Conservation (phyloP, 345 rosid genomes). For the Odontarrhena argentea region DNA sequence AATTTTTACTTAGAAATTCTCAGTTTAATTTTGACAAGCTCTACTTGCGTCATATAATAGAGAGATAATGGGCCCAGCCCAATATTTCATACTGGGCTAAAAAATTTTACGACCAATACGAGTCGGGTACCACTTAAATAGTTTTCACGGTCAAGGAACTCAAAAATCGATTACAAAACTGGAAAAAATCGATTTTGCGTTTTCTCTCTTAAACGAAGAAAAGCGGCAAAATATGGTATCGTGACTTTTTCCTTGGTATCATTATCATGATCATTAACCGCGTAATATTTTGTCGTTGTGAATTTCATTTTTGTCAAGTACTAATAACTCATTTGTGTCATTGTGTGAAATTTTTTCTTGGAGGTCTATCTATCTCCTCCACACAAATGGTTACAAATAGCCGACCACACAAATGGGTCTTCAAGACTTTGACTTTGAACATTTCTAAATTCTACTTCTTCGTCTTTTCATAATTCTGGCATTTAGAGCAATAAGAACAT, state of each 20-base stretch:
- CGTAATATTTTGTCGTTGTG: neutral
- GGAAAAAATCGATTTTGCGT: too few species aligned
- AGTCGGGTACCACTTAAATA: too few species aligned
- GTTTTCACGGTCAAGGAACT: too few species aligned
- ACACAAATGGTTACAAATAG: constrained; percentile 13
- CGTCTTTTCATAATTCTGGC: constrained; percentile 1
- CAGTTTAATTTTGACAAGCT: neutral
- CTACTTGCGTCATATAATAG: neutral
- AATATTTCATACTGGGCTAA: constrained; percentile 7
- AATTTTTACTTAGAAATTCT: neutral
- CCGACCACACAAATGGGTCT: constrained; percentile 18
- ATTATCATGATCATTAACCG: constrained; percentile 7
- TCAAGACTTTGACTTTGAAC: constrained; percentile 38
- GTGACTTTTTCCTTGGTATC: too few species aligned
- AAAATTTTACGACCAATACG: neutral
- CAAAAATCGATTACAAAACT: too few species aligned
- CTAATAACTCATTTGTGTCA: neutral
- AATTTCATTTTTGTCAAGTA: neutral
- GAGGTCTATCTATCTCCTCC: constrained; percentile 30
- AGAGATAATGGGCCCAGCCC: constrained; percentile 11
- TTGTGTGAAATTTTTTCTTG: neutral
- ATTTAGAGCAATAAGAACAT: constrained; percentile 2
- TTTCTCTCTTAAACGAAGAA: too few species aligned
- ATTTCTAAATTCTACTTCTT: constrained; percentile 16
- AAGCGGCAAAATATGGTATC: too few species aligned